Evolutionary conservation across 306 rosid genomes (phyloP).

Genomic region (Lathyrus tuberosus): DNA sequence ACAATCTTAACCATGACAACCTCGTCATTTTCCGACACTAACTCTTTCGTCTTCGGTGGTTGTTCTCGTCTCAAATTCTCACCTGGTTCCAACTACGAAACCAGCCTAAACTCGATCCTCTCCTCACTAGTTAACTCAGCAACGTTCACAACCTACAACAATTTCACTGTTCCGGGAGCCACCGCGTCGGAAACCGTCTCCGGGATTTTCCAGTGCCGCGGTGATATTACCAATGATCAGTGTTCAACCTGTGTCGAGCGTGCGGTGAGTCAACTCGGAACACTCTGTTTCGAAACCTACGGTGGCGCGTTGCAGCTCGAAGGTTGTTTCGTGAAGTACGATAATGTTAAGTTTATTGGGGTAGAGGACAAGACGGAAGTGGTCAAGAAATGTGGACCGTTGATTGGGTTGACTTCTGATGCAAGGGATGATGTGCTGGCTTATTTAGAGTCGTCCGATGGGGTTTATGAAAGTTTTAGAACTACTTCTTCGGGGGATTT

Average conservation of each 20-base stretch:
- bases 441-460: constrained; percentile 50
- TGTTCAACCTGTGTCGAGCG: constrained; percentile 66
- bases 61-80: constrained; percentile 68
- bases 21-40: constrained; percentile 43
- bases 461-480: constrained; percentile 44
- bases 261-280: constrained; percentile 65
- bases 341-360: constrained; percentile 66
- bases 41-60: constrained; percentile 72
- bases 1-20: constrained; percentile 40
- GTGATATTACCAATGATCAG: constrained; percentile 59
- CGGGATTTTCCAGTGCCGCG: constrained; percentile 93
- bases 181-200: constrained; percentile 49
- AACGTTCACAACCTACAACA: constrained; percentile 64
- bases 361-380: constrained; percentile 85
- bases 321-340: constrained; percentile 86
- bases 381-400: constrained; percentile 72
- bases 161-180: constrained; percentile 54
- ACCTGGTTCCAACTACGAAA: constrained; percentile 64
- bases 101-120: constrained; percentile 63
- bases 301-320: constrained; percentile 95
- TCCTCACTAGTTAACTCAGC: constrained; percentile 75
- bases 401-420: constrained; percentile 53
- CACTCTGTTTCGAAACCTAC: constrained; percentile 56
- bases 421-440: constrained; percentile 62
- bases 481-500: constrained; percentile 42